Base-by-base conservation (phyloP, 352 stramenopile species). In the Elongisporangium anandrum region DNA sequence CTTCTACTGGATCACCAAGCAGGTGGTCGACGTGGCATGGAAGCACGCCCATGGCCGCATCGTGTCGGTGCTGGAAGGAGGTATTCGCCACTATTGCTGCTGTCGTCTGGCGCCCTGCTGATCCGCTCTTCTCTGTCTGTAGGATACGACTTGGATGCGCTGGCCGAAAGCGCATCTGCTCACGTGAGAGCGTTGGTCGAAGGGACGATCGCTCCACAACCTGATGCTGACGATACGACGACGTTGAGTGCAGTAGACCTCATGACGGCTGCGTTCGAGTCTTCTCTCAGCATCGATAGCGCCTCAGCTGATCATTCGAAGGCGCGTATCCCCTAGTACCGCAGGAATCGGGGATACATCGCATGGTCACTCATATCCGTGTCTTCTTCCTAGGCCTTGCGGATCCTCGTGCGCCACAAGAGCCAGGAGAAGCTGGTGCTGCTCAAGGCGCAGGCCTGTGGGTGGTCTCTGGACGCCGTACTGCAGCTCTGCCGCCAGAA, bases 401-500 rank as follows among this genome's bases (percentile, higher is more conserved):
- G 65, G 21, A 55, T 77, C 24, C 68, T 63, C 3, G 59, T 79
- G 22, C 71, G 72, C 41, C 68, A 64, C 53, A 56, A 77, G 34
- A 22, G 22, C 23, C 69, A 70, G 48, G 63, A 77, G 41, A 80
- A 80, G 64, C 56, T 77, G 16, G 20, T 80, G 22, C 51, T 80
- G 22, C 56, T 80, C 7, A 73, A 75, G 56, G 56, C 56, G n/a
- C 66, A 45, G 41, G 21, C 38, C 34, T 38, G 26, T 9, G 26
- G 26, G 3, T 38, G 66, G n/a, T 68, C 65, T 17, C 51, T 68
- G 13, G 63, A 73, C 34, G 22, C 65, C 24, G 59, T 80, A 4
- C 47, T 75, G 45, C 26, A 64, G 54, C 56, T 65, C 45, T 77
- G 68, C 63, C 73, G 73, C 51, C 66, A 75, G 59, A 77, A 77